Evolutionary conservation across 1,284 basidiomycete species (phyloP), one percentile per base, ranked within the genome.

Genomic region (Cryptococcus wingfieldii): DNA sequence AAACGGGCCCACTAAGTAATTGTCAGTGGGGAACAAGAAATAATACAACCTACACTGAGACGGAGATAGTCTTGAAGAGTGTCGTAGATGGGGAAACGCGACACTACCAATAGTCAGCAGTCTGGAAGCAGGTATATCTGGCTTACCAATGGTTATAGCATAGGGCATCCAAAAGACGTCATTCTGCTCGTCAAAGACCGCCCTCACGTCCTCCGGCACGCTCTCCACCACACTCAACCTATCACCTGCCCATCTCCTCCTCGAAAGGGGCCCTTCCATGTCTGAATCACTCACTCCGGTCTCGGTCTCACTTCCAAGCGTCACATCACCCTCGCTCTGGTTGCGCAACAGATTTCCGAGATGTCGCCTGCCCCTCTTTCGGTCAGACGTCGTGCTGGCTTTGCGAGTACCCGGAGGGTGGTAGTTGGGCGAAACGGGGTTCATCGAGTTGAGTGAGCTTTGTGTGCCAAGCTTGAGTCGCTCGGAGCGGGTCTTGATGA

Each of bases 141-240:
- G 55, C 65, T 50, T 27, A 71, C 69, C 70, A 47, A 72, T 56
- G 16, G 90, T 92, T 43, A 94, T 79, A 3, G 89, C 88, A 70
- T 93, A 93, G 6, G 91, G 91, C 52, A 94, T 81, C 91, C 91
- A 94, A 71, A 93, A 93, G 19, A 91, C 87, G 28, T 90, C 90
- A 65, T 90, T 89, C 0, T 87, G 56, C 44, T 71, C 70, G 14
- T 62, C 59, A 45, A 63, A 69, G 9, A 59, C 61, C 4, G 58
- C 64, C 14, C 59, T 63, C 4, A 52, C 62, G 50, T 68, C 70
- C 38, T 62, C 63, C 7, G 59, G 56, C 5, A 65, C 54, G n/a
- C 47, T 56, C 18, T 55, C 61, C 8, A 56, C 60, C 28, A 55
- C 54, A 16, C 59, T 60, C 19, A 84, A 79, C 16, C 38, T 56